phyloP scores from a whole-genome alignment of 1,284 basidiomycete species.

The Sporisorium exsertum region DNA sequence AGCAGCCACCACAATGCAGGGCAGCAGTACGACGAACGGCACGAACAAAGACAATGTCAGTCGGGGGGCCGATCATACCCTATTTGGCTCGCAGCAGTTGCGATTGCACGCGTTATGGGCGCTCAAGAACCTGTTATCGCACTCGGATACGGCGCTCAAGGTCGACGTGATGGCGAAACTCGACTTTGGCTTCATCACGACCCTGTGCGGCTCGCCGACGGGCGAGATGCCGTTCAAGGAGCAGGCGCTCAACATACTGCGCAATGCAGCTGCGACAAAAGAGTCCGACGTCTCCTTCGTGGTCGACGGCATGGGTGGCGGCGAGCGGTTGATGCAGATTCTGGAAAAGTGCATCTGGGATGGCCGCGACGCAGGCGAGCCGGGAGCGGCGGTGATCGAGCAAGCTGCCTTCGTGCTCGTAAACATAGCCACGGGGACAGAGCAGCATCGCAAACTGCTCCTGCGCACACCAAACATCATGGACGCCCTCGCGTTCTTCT shows the following conservation, averaged over 20 bases:
- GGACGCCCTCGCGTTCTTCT: constrained; percentile 57
- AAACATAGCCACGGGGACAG: constrained; percentile 63
- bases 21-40: neutral
- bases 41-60: neutral
- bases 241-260: constrained; percentile 63
- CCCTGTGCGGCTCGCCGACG: constrained; percentile 18
- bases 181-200: constrained; percentile 28
- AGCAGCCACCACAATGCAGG: constrained; percentile 24
- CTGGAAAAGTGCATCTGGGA: constrained; percentile 60
- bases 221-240: constrained; percentile 51
- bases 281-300: constrained; percentile 55
- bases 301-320: constrained; percentile 51
- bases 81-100: constrained; percentile 40
- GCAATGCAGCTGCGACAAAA: constrained; percentile 53
- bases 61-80: neutral
- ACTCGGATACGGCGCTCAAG: constrained; percentile 47
- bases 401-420: constrained; percentile 61
- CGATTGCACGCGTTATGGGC: constrained; percentile 64
- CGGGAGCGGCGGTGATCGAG: constrained; percentile 47
- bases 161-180: constrained; percentile 44
- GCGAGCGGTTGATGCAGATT: constrained; percentile 40
- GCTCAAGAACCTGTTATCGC: constrained; percentile 63
- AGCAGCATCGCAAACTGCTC: constrained; percentile 40
- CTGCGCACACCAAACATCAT: constrained; percentile 55
- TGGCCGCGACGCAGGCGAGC: constrained; percentile 32